A percentile compares a stretch with the other conserved stretches of the same genome.
Conservation (phyloP, 2,329 filamentous ascomycete genomes). For the Xylariales sp. region DNA sequence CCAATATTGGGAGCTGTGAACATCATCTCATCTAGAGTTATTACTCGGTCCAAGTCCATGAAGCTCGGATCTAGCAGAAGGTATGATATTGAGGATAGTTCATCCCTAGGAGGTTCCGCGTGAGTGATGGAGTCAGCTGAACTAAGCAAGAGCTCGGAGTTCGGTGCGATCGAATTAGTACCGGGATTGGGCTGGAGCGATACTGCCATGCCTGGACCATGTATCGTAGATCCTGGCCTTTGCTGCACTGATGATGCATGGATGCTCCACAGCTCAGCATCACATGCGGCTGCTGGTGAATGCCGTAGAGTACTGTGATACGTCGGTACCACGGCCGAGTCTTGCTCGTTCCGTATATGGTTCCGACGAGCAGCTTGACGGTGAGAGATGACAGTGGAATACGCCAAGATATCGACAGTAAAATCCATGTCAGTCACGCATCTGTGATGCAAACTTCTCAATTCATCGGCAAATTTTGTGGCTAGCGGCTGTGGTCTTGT, state of each 20-base stretch:
- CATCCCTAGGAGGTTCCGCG: no score
- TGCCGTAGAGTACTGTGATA: no score
- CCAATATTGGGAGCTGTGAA: no score
- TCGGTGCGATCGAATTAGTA: not conserved
- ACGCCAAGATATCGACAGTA: constrained; percentile 8
- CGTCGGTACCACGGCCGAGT: not conserved
- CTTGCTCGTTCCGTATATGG: not conserved
- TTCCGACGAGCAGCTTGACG: not conserved
- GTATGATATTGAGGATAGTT: constrained; percentile 23
- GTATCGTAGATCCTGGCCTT: not conserved
- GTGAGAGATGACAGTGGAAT: constrained; percentile 10
- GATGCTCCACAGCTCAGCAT: not conserved
- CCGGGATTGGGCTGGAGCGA: not conserved
- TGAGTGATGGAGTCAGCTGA: not conserved
- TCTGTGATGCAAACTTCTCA: constrained; percentile 10
- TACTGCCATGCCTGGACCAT: not conserved
- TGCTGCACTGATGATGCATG: not conserved
- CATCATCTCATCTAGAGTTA: constrained; percentile 29
- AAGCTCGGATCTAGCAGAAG: constrained; percentile 16
- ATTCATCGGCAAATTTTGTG: constrained; percentile 14
- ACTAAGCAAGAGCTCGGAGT: not conserved
- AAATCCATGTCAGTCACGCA: constrained; percentile 10
- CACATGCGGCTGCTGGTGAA: no score
- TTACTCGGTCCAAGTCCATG: constrained; percentile 23
- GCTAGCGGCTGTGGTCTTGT: constrained; percentile 9